Base-by-base conservation (phyloP, 2,329 filamentous ascomycete genomes). In the Nemania serpens region DNA sequence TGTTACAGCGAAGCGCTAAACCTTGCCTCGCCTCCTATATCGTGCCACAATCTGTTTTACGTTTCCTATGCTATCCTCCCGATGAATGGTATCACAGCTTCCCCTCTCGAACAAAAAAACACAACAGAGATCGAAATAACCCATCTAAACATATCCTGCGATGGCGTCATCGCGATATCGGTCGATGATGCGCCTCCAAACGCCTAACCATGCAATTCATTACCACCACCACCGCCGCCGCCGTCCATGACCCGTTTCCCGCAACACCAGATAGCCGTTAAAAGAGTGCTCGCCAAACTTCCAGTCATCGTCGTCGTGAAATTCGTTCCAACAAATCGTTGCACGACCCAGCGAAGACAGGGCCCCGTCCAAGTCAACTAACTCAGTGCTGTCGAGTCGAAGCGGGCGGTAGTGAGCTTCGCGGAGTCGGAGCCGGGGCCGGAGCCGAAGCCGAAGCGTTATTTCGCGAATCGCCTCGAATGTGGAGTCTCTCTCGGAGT, bases 401-500 rank as follows among this genome's bases (percentile, higher is more conserved):
- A 20, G 43, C 37, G 18, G 59, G 22, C 15, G 59, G 62, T 37
- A 47, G 48, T 3, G 61, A 36, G 47, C 47, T 58, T 47, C 54
- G 62, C 12, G 62, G 62, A 13, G 66, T 66, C 62, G 25, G 25
- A 29, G 25, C 25, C 25, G 25, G 25, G 7, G 25, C 7, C 25
- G 25, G 7, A 29, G 25, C 7, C 12, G 62, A 61, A 13, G 66
- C 66, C 62, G 82, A 79, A 11, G 79, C 74, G 43, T 78, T 75
- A 11, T 81, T 84, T 46, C 79, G 78, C 13, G 80, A 74, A 36
- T 79, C 77, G 12, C 82, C 83, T 42, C 79, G 78, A 58, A 85
- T 78, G 45, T 79, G 79, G 66, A 86, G 85, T 66, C 78, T 81
- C 48, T 84, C 83, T 48, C 80, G 78, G 45, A 87, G 72, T 53